phyloP scores from a whole-genome alignment of 2,329 filamentous ascomycete species.

The Nigrospora osmanthi region DNA sequence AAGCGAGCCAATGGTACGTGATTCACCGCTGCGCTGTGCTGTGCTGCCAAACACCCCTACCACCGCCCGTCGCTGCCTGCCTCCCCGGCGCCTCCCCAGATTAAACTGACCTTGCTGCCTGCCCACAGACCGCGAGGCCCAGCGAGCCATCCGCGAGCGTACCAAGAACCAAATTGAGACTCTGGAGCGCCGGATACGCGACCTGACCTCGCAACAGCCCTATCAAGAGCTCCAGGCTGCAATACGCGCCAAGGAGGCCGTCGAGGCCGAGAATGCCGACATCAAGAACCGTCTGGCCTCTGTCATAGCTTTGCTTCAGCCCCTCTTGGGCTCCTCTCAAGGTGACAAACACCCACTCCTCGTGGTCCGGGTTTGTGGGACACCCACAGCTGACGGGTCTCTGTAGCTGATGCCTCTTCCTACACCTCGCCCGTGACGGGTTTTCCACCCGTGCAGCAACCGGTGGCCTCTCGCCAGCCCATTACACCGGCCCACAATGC shows the following conservation, averaged over 20 bases:
- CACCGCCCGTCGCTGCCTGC: background rate
- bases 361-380: too few relatives aligned
- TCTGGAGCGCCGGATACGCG: slow-evolving; percentile 64
- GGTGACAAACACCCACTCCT: too few relatives aligned
- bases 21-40: background rate
- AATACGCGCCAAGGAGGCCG: slow-evolving; percentile 66
- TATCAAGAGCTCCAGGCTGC: slow-evolving; percentile 77
- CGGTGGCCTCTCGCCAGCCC: slow-evolving; percentile 13
- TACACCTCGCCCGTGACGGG: slow-evolving; percentile 19
- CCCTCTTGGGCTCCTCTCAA: slow-evolving; percentile 32
- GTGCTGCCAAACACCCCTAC: background rate
- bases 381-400: too few relatives aligned
- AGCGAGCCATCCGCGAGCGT: slow-evolving; percentile 75
- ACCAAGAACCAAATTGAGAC: slow-evolving; percentile 73
- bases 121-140: slow-evolving; percentile 67
- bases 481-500: slow-evolving; percentile 19
- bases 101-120: slow-evolving; percentile 5
- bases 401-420: too few relatives aligned
- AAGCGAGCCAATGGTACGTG: slow-evolving; percentile 49
- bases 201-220: slow-evolving; percentile 72
- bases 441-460: slow-evolving; percentile 10
- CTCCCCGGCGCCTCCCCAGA: background rate
- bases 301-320: slow-evolving; percentile 57
- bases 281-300: slow-evolving; percentile 61
- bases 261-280: slow-evolving; percentile 73